These are phyloP conservation scores for Geotrichum bryndzae DNA, from an alignment of 1,139 yeast species.

Conservation along the genomic window DNA sequence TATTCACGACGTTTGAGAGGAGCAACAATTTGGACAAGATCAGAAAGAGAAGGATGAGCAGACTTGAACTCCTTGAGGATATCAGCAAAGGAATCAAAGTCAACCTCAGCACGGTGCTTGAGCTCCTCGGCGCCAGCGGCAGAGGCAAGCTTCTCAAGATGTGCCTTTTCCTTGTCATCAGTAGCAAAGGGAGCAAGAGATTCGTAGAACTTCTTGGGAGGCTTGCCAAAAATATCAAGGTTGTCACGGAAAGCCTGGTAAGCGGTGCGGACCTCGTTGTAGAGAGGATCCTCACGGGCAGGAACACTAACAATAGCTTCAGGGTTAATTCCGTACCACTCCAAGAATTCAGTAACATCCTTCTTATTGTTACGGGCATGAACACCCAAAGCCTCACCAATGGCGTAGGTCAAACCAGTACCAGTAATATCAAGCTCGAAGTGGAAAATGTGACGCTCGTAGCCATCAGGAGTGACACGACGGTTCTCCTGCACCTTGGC, in stretches of 20 bases:
- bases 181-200: conserved; percentile 66
- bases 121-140: conserved; percentile 82
- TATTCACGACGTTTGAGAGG: conserved; percentile 96
- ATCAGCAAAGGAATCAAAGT: conserved; percentile 75
- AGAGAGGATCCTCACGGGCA: conserved; percentile 54
- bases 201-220: conserved; percentile 92
- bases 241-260: conserved; percentile 75
- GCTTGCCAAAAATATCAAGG: conserved; percentile 87
- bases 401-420: conserved; percentile 83
- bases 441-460: conserved; percentile 93
- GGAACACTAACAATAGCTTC: conserved; percentile 66
- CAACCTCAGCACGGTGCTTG: conserved; percentile 80
- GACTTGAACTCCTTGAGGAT: conserved; percentile 73
- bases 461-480: conserved; percentile 86
- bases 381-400: conserved; percentile 95
- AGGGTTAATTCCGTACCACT: conserved; percentile 64
- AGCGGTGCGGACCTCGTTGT: conserved; percentile 69
- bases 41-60: conserved; percentile 73
- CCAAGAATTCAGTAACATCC: conserved; percentile 62
- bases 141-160: conserved; percentile 58
- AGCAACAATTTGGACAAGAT: conserved; percentile 65
- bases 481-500: conserved; percentile 88
- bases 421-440: conserved; percentile 89
- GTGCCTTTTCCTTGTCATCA: conserved; percentile 59
- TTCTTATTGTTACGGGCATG: conserved; percentile 78